Evolutionary conservation across 352 stramenopile species (phyloP), one percentile per base, ranked within the genome.

Genomic region (Globisporangium paroecandrum): DNA sequence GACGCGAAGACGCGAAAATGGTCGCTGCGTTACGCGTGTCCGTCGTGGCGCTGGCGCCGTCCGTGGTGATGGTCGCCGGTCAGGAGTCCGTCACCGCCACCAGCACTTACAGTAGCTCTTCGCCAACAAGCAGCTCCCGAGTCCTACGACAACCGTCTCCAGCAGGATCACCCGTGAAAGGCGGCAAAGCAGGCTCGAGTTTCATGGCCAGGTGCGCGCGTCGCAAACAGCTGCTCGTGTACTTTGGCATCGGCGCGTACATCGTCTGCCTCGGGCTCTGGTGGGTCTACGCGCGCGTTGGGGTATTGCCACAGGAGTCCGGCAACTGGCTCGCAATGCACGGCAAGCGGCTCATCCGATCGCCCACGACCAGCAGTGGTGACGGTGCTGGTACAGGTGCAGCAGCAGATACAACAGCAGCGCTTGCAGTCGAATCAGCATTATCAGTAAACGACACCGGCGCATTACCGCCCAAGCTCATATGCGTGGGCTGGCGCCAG

Each of bases 401-500:
- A 41, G 27, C 18, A 24, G 4, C 24, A 59, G 53, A 38, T 15
- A 8, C 4, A 34, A 13, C 22, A 4, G 3, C 53, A 58, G 27
- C 15, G 6, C 25, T 22, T 15, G 5, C 51, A 57, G 22, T 7
- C 22, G 5, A 36, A 7, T n/a, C 27, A 7, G 7, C 27, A 5
- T 15, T n/a, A 5, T 22, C 47, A 25, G 9, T 27, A 20, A 27
- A 61, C 29, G 29, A 18, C 1, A 41, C 24, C 22, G 38, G 22
- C 34, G 36, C 58, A 24, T 24, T 7, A 10, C 15, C 56, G 41
- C 56, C 55, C 43, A 38, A 36, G 32, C 57, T 70, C 38, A 71
- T 77, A 58, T 89, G 81, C 54, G 41, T 80, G 3, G 77, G 73
- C 15, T 89, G 81, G 81, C 74, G 75, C 62, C 75, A 83, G 47